Evolutionary conservation across 495 filamentous ascomycete species (phyloP).

Genomic region (Xylaria acuta): DNA sequence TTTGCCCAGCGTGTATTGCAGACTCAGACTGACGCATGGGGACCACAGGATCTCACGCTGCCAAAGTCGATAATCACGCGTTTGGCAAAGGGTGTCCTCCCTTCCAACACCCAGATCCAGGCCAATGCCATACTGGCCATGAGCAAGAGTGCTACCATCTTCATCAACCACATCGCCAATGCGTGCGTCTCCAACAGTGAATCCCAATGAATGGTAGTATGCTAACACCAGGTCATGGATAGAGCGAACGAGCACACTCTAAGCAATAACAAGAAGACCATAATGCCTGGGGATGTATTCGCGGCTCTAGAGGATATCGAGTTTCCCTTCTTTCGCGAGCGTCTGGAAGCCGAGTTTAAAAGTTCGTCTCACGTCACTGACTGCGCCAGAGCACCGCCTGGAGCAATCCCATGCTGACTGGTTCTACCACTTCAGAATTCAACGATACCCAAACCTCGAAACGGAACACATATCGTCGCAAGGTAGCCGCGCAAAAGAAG

Average conservation of each 20-base stretch:
- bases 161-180: slow-evolving; percentile 86
- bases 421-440: slow-evolving; percentile 49
- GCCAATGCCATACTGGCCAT: slow-evolving; percentile 91
- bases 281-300: slow-evolving; percentile 83
- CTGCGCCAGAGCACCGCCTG: not conserved
- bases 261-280: slow-evolving; percentile 77
- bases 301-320: slow-evolving; percentile 82
- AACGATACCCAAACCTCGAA: slow-evolving; percentile 59
- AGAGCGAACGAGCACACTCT: slow-evolving; percentile 81
- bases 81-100: slow-evolving; percentile 95
- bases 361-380: slow-evolving; percentile 47
- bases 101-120: slow-evolving; percentile 91
- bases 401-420: slow-evolving; percentile 4
- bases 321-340: slow-evolving; percentile 74
- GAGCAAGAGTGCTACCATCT: slow-evolving; percentile 92
- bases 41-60: slow-evolving; percentile 79
- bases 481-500: slow-evolving; percentile 52
- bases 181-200: slow-evolving; percentile 62
- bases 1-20: not conserved
- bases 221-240: slow-evolving; percentile 22
- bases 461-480: slow-evolving; percentile 57
- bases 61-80: slow-evolving; percentile 93
- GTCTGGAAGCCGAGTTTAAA: slow-evolving; percentile 67
- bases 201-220: not conserved
- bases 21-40: not conserved